phyloP scores from a whole-genome alignment of 257 asterid species.

The Solanum dulcamara region DNA sequence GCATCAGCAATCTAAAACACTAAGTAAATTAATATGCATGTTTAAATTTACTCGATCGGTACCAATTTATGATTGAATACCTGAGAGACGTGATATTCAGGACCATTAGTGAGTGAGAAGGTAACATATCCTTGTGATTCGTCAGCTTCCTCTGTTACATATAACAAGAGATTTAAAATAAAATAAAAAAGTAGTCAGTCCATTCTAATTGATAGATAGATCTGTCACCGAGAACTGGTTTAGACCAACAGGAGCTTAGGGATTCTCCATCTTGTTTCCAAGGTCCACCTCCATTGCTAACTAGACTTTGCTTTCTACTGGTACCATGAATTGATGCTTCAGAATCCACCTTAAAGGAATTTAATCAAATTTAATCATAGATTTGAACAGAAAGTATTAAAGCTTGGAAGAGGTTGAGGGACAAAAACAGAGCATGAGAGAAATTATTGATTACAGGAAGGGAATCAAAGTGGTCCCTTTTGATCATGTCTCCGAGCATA shows the following conservation, averaged over 20 bases:
- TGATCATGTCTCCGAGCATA: conserved; percentile 64
- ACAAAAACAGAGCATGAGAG: too few species aligned
- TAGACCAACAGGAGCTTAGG: conserved; percentile 79
- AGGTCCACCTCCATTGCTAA: conserved; percentile 26
- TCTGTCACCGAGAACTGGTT: conserved; percentile 54
- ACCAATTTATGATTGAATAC: neutral
- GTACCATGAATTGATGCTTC: neutral
- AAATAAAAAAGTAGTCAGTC: too few species aligned
- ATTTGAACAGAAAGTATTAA: too few species aligned
- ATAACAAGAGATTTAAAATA: too few species aligned
- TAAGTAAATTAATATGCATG: neutral
- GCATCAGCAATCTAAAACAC: conserved; percentile 76
- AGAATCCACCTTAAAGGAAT: neutral
- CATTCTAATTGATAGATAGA: neutral
- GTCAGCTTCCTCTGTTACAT: conserved; percentile 59
- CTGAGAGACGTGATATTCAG: conserved; percentile 99
- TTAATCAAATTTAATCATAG: neutral
- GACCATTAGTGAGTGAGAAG: conserved; percentile 94
- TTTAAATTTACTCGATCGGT: neutral
- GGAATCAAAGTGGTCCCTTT: conserved; percentile 43
- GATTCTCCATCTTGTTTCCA: conserved; percentile 60
- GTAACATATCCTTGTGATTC: conserved; percentile 71
- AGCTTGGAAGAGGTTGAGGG: too few species aligned
- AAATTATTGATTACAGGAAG: neutral
- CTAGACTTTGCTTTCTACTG: neutral